Conservation (phyloP, 208 protist species). For the Leptomonas pyrrhocoris region DNA sequence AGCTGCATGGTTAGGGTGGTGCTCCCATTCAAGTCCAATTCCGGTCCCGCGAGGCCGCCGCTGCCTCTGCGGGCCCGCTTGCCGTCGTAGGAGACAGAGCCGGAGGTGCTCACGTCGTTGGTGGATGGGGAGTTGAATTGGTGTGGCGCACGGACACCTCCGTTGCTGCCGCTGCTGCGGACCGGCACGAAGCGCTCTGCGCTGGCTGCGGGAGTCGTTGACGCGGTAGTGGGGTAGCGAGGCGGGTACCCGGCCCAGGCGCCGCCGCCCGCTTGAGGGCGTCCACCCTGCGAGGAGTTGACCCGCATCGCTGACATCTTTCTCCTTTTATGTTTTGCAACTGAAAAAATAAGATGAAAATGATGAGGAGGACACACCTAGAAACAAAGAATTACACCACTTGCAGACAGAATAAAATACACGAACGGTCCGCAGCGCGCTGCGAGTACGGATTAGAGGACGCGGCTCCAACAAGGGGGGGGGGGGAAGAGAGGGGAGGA, state of each 20-base stretch:
- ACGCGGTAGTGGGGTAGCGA: slow-evolving; percentile 9
- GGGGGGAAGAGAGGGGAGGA: neutral
- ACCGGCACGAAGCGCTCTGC: neutral
- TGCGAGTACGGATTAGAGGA: too few species aligned
- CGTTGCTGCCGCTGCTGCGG: neutral
- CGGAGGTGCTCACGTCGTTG: neutral
- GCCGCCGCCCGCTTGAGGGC: neutral
- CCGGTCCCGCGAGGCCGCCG: neutral
- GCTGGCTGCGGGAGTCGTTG: neutral
- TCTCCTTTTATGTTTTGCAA: neutral
- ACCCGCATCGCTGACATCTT: neutral
- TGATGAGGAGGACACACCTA: neutral
- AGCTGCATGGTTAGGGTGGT: neutral
- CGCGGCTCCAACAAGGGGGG: too few species aligned
- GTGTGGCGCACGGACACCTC: neutral
- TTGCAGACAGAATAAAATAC: too few species aligned
- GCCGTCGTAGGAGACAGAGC: slow-evolving; percentile 10
- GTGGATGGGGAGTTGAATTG: neutral
- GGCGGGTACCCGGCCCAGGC: neutral
- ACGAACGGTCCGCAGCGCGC: too few species aligned
- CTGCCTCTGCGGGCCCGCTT: neutral
- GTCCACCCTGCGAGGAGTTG: slow-evolving; percentile 12
- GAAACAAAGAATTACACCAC: neutral
- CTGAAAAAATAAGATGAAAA: neutral
- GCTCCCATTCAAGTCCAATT: slow-evolving; percentile 4